phyloP scores from a whole-genome alignment of 169 alveolate species.

The Toxoplasma gondii region DNA sequence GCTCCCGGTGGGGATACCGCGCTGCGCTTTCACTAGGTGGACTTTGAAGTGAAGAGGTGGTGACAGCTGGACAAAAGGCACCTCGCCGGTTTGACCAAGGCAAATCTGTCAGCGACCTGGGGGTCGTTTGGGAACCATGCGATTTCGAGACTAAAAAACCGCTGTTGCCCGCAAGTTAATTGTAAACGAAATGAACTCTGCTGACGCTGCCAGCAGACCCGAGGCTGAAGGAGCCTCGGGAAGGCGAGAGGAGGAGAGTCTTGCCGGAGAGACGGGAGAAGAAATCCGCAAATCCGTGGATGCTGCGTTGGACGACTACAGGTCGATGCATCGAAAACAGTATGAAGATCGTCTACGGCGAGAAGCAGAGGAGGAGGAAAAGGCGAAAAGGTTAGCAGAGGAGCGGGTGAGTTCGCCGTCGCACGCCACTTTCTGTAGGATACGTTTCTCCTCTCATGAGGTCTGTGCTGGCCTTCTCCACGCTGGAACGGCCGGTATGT shows the following conservation, averaged over 20 bases:
- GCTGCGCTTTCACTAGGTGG: no score
- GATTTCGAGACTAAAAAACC: no score
- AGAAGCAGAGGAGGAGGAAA: slow-evolving; percentile 19
- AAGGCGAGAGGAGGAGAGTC: background rate
- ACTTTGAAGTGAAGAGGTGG: no score
- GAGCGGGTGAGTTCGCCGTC: background rate
- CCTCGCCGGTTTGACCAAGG: no score
- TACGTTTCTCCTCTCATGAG: background rate
- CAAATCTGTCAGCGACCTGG: no score
- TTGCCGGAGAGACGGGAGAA: background rate
- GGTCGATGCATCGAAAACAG: slow-evolving; percentile 11
- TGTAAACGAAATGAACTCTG: no score
- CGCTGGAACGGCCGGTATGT: no score
- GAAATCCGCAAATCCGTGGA: background rate
- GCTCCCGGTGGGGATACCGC: no score
- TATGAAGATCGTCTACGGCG: slow-evolving; percentile 12
- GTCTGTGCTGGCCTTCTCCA: background rate
- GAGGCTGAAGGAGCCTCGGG: background rate
- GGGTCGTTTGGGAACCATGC: no score
- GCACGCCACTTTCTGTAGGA: background rate
- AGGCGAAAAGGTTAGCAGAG: slow-evolving; percentile 6
- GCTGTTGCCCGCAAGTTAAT: no score
- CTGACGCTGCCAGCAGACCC: no score
- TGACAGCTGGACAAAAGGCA: no score
- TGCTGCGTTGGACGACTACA: background rate